These are phyloP conservation scores for Exophiala aquamarina DNA, from an alignment of 2,329 filamentous ascomycete species.

Conservation along the genomic window DNA sequence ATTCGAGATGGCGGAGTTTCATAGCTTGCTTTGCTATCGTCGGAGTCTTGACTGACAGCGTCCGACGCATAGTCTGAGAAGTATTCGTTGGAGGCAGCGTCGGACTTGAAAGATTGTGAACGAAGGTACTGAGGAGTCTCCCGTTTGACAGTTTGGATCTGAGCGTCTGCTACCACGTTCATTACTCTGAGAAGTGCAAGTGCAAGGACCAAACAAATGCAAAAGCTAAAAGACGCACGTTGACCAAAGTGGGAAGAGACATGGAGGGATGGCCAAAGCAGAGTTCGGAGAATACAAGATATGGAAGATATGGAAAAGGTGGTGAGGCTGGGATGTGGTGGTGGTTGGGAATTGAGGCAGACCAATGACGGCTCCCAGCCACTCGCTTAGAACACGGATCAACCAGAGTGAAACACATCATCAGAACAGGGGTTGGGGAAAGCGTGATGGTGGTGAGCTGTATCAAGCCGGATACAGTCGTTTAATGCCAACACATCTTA, in stretches of 20 bases:
- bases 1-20: constrained; percentile 43
- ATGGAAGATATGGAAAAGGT: constrained; percentile 17
- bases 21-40: constrained; percentile 41
- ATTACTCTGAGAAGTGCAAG: constrained; percentile 28
- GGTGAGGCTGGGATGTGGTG: constrained; percentile 25
- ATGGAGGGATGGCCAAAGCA: constrained; percentile 10
- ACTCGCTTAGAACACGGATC: constrained; percentile 12
- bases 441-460: constrained; percentile 6
- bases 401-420: constrained; percentile 24
- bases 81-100: constrained; percentile 50
- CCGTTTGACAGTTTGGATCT: constrained; percentile 39
- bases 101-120: constrained; percentile 46
- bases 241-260: constrained; percentile 16
- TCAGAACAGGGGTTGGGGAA: background rate
- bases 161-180: constrained; percentile 31
- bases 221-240: constrained; percentile 22
- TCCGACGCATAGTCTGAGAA: constrained; percentile 44
- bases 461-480: too few species aligned
- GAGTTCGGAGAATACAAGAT: constrained; percentile 1
- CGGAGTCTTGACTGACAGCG: constrained; percentile 37
- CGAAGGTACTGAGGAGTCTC: constrained; percentile 46
- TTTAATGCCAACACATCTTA: constrained; percentile 6
- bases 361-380: constrained; percentile 15
- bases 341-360: constrained; percentile 22
- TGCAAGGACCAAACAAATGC: constrained; percentile 15